A percentile compares a stretch with the other conserved stretches of the same genome.
Evolutionary conservation across 129 eudicot genomes (phyloP).

Genomic region (sunflower (Helianthus annuus)): HanXRQr2.0-SUNRISE NC_035447.2:169650693-169651192

Average conservation of each 20-base stretch:
- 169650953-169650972: constrained; percentile 65
- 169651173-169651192: constrained; percentile 54
- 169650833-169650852: constrained; percentile 22
- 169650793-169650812: constrained; percentile 50
- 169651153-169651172: constrained; percentile 45
- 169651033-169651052: constrained; percentile 65
- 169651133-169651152: constrained; percentile 48
- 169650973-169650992: constrained; percentile 69
- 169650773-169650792: constrained; percentile 62
- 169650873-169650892: constrained; percentile 5
- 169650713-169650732: constrained; percentile 73
- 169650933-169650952: constrained; percentile 45
- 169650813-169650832: constrained; percentile 34
- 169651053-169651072: constrained; percentile 75
- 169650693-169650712: constrained; percentile 80
- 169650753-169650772: constrained; percentile 93
- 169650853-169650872: constrained; percentile 26
- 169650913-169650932: constrained; percentile 11
- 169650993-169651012: constrained; percentile 10
- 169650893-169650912: constrained; percentile 6
- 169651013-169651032: constrained; percentile 48
- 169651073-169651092: constrained; percentile 28
- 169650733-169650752: constrained; percentile 93
- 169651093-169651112: constrained; percentile 49
- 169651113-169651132: constrained; percentile 45